phyloP scores from a whole-genome alignment of 176 grass and related monocot genomes.

The Carex myosuroides region DNA sequence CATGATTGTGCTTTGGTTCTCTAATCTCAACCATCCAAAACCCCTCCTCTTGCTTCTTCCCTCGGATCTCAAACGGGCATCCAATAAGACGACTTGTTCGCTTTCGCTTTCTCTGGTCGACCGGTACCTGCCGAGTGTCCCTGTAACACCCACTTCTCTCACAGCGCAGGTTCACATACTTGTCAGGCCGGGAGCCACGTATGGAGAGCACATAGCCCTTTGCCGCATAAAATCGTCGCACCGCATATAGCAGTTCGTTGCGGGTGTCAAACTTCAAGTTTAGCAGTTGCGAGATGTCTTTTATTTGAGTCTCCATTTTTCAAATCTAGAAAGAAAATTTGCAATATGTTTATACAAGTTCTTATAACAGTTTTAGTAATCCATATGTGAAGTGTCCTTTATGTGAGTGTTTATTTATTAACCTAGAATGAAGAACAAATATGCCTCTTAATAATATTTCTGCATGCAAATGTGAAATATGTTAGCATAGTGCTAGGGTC shows the following conservation, averaged over 20 bases:
- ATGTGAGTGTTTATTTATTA: not conserved
- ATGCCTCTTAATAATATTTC: not conserved
- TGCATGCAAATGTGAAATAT: not conserved
- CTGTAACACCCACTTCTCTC: slow-evolving; percentile 15
- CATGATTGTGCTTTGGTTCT: slow-evolving; percentile 15
- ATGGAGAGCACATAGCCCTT: slow-evolving; percentile 15
- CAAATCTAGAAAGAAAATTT: not conserved
- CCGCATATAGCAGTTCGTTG: not conserved
- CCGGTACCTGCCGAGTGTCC: not conserved
- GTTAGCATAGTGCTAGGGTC: not conserved
- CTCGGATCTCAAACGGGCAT: slow-evolving; percentile 18
- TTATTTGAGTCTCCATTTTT: not conserved
- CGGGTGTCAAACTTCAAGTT: slow-evolving; percentile 14
- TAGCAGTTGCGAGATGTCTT: slow-evolving; percentile 2
- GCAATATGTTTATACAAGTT: not conserved
- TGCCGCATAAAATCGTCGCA: not conserved
- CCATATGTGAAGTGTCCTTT: not conserved
- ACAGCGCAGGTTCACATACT: slow-evolving; percentile 14
- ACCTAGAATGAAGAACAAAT: not conserved
- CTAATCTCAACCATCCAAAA: slow-evolving; percentile 20
- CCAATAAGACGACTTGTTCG: slow-evolving; percentile 2
- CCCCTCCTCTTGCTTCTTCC: slow-evolving; percentile 12
- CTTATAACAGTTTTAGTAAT: not conserved
- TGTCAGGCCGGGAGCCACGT: slow-evolving; percentile 9
- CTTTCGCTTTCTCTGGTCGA: slow-evolving; percentile 6